Conservation (phyloP, 2,329 filamentous ascomycete species). For the Aspergillus piperis region DNA sequence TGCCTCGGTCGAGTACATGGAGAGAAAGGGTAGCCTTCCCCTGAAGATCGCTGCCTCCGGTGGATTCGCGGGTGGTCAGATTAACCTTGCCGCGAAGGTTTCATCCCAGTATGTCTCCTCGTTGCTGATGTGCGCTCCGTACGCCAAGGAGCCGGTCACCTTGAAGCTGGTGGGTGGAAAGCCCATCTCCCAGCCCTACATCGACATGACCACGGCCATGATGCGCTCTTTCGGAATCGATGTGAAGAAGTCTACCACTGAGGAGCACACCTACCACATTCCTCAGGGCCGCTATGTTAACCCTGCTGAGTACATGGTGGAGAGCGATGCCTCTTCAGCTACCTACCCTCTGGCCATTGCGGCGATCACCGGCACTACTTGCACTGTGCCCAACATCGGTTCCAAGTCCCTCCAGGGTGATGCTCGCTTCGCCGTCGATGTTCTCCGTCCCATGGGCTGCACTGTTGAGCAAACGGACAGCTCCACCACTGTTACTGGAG, state of each 20-base stretch:
- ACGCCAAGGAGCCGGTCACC: conserved; percentile 91
- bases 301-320: conserved; percentile 81
- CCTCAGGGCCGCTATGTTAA: conserved; percentile 82
- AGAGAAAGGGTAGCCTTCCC: conserved; percentile 79
- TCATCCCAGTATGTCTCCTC: conserved; percentile 99
- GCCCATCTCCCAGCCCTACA: conserved; percentile 94
- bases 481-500: conserved; percentile 91
- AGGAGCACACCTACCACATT: conserved; percentile 91
- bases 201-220: conserved; percentile 98
- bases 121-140: conserved; percentile 93
- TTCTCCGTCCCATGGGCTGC: conserved; percentile 92
- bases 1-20: conserved; percentile 81
- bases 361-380: conserved; percentile 92
- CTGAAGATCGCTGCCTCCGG: conserved; percentile 78
- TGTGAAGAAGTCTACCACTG: conserved; percentile 73
- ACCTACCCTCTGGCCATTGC: conserved; percentile 94
- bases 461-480: conserved; percentile 77
- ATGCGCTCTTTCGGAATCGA: conserved; percentile 88
- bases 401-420: conserved; percentile 90
- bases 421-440: conserved; percentile 87
- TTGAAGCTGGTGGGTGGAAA: conserved; percentile 91
- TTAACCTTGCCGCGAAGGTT: conserved; percentile 89
- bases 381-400: conserved; percentile 95
- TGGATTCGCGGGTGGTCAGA: conserved; percentile 81
- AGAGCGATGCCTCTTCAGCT: conserved; percentile 96